These are phyloP conservation scores for Gossypium schwendimanii DNA, from an alignment of 441 rosid genomes.

Conservation along the genomic window DNA sequence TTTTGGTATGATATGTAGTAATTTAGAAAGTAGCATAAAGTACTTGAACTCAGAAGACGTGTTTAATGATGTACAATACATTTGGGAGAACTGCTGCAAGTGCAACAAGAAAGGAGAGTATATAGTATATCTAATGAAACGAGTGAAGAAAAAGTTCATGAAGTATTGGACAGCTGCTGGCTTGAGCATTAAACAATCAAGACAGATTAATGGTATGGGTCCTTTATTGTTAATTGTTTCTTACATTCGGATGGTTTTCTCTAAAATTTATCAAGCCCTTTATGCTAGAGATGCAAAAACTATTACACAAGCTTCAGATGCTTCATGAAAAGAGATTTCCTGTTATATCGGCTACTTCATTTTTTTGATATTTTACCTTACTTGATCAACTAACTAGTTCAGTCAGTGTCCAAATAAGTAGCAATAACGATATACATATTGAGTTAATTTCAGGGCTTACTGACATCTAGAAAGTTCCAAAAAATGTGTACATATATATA, in stretches of 20 bases:
- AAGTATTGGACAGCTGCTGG: conserved; percentile 46
- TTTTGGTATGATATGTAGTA: conserved; percentile 42
- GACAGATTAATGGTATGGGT: conserved; percentile 26
- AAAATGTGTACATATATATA: not conserved
- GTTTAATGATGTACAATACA: conserved; percentile 37
- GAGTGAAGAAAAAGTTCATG: conserved; percentile 54
- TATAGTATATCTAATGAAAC: conserved; percentile 47
- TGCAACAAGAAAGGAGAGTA: conserved; percentile 49
- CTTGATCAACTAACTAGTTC: not conserved
- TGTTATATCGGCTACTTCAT: not conserved
- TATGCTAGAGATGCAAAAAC: not conserved
- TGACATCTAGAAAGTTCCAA: not conserved
- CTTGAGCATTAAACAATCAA: conserved; percentile 19
- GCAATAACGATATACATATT: not conserved
- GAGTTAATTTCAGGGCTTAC: not conserved
- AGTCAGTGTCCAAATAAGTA: not conserved
- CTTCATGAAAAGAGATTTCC: not conserved
- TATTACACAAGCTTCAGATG: not conserved
- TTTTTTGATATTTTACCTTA: not conserved
- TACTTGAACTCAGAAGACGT: conserved; percentile 43
- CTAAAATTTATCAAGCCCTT: not conserved
- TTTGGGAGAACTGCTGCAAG: conserved; percentile 49
- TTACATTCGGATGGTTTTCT: not conserved
- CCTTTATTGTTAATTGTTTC: not conserved
- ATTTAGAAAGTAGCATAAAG: conserved; percentile 36